phyloP scores from a whole-genome alignment of 768 basidiomycete genomes.

The Pisolithus sp. region DNA sequence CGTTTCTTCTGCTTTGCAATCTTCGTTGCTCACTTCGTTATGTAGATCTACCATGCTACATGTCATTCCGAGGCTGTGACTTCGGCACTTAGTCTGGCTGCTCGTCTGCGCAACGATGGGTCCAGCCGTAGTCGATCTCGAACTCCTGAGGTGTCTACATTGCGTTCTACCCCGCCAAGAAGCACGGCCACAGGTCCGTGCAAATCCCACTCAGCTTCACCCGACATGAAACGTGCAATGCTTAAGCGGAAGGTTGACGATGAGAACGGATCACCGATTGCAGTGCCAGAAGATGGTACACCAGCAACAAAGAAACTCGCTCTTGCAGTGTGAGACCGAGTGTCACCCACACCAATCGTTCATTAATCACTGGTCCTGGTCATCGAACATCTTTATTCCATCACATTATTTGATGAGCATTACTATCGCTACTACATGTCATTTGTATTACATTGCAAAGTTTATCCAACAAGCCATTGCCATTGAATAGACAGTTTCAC shows the following conservation, averaged over 20 bases:
- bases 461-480: background rate
- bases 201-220: slow-evolving; percentile 44
- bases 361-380: background rate
- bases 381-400: slow-evolving; percentile 24
- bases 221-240: slow-evolving; percentile 48
- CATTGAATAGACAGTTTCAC: background rate
- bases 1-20: background rate
- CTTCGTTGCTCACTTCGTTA: slow-evolving; percentile 4
- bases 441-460: slow-evolving; percentile 19
- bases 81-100: slow-evolving; percentile 60
- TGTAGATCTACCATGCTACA: slow-evolving; percentile 88
- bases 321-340: slow-evolving; percentile 29
- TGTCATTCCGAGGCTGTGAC: slow-evolving; percentile 79
- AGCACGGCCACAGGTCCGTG: slow-evolving; percentile 17
- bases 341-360: too few relatives aligned
- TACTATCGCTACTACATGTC: slow-evolving; percentile 10
- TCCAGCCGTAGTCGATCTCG: slow-evolving; percentile 61
- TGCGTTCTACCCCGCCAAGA: slow-evolving; percentile 35
- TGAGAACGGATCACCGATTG: slow-evolving; percentile 33
- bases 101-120: slow-evolving; percentile 58
- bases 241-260: slow-evolving; percentile 73
- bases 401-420: slow-evolving; percentile 27
- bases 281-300: slow-evolving; percentile 37
- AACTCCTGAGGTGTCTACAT: slow-evolving; percentile 56
- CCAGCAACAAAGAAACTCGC: slow-evolving; percentile 68